Evolutionary conservation across 2,329 filamentous ascomycete species (phyloP), one percentile per base, ranked within the genome.

Genomic region (Uncinocarpus reesii): DNA sequence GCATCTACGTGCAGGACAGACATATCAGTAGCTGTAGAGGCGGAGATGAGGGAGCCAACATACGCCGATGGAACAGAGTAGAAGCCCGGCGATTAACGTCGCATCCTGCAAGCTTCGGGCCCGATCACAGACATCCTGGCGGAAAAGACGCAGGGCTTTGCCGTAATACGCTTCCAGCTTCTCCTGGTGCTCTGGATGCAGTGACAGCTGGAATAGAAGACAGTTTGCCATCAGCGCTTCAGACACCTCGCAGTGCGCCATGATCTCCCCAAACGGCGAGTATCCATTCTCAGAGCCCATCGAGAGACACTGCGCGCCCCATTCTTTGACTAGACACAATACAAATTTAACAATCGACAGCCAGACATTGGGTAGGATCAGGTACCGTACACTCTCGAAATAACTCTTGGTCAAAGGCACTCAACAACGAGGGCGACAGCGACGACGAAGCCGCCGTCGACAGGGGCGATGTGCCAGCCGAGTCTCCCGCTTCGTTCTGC

Each of bases 181-280:
- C 26, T 52, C 47, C 21, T 42, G 21, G 13, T 52, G 40, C 34
- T 52, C 47, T 4, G 47, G 47, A 21, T 48, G 42, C 11, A 52
- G 35, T 23, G 51, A 50, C 10, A 50, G 31, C 34, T 52, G 51
- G 24, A 52, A 52, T 23, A 45, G 37, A 7, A 52, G 47, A n/a
- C 51, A 52, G 20, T 52, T 52, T 11, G 51, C 51, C 16, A 52
- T 31, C 7, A 52, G 43, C n/a, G 51, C 43, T n/a, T 45, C 44
- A 6, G 51, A 52, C 11, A 50, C 47, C 3, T 45, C 31, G 38
- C 51, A 52, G 35, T 40, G 36, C 7, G 43, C 29, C 18, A 48
- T 13, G 15, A 52, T 37, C 11, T 47, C 47, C 18, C 23, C 43
- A 13, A 52, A 45, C 13, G 47, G 47, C 16, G 51, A 50, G 31